Base-by-base conservation (phyloP, 2,329 filamentous ascomycete species). In the Colletotrichum gloeosporioides region DNA sequence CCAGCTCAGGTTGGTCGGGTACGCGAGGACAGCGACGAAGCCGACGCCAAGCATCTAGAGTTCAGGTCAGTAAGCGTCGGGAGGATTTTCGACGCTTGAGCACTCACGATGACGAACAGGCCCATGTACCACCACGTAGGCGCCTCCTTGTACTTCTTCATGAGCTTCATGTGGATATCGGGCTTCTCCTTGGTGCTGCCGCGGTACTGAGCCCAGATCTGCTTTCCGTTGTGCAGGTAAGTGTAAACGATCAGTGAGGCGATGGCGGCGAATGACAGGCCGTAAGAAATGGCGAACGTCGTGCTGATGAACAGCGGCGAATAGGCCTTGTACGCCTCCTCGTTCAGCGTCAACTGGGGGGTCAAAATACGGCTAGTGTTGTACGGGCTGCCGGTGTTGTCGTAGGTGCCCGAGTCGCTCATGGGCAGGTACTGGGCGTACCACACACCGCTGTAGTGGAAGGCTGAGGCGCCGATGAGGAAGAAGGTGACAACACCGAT, bases 191-290 rank as follows among this genome's bases (percentile, higher is more conserved):
- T 88, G 9, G 89, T 90, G 78, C 91, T 91, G 78, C 89, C 89
- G 73, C 86, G 89, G 80, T 91, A 92, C 77, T 93, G 92, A 57
- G 85, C 85, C 91, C 91, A 93, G 65, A 95, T 92, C 69, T 92
- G 90, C 77, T 90, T 87, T 39, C 94, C 89, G 76, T 95, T 91
- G 83, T 94, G 92, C 6, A 95, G 85, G 77, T 87, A 90, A 0
- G 91, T 93, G 80, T 95, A 91, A 0, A 94, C 89, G n/a, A 95
- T 84, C 2, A 95, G 88, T 0, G 93, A 90, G 0, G 93, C 87
- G 55, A 95, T 94, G 66, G 93, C 90, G 5, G 94, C 94, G 81
- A 95, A 95, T 0, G 92, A 94, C 3, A 95, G 85, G 1, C 93
- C 94, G 79, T 95, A 95, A 1, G 89, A 88, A 75, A 95, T 85